phyloP scores from a whole-genome alignment of 805 yeast species.

The Ogataea pini region DNA sequence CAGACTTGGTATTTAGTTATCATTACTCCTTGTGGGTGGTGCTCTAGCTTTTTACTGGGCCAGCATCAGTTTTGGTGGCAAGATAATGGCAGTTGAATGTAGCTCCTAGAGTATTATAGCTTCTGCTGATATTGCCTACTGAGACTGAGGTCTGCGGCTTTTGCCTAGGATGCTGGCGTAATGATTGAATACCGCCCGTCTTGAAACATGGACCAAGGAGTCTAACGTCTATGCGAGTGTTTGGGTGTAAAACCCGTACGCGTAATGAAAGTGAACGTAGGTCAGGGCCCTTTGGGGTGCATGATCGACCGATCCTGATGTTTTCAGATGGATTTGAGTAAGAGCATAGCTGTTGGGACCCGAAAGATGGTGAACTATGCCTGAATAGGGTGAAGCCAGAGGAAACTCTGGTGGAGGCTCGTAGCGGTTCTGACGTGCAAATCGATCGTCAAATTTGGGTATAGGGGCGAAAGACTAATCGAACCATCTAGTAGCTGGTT shows the following conservation, averaged over 20 bases:
- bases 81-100: constrained; percentile 8
- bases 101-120: constrained; percentile 3
- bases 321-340: constrained; percentile 9
- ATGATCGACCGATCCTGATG: constrained; percentile 10
- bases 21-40: constrained; percentile 8
- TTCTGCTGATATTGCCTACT: constrained; percentile 3
- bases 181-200: constrained; percentile 10
- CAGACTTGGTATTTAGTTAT: constrained; percentile 9
- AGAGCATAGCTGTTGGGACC: constrained; percentile 10
- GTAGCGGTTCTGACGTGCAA: constrained; percentile 10
- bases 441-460: constrained; percentile 10
- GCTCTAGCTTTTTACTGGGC: constrained; percentile 9
- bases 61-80: constrained; percentile 10
- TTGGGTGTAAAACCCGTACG: constrained; percentile 11
- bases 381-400: constrained; percentile 11
- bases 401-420: constrained; percentile 11
- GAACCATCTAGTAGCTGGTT: constrained; percentile 10
- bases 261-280: constrained; percentile 10
- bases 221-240: constrained; percentile 7
- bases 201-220: constrained; percentile 11
- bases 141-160: constrained; percentile 11
- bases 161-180: constrained; percentile 11
- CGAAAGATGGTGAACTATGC: constrained; percentile 10
- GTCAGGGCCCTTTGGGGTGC: constrained; percentile 10
- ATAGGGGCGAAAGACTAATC: constrained; percentile 10